Conservation (phyloP, 1,284 basidiomycete genomes). For the Phylloporus sp. region DNA sequence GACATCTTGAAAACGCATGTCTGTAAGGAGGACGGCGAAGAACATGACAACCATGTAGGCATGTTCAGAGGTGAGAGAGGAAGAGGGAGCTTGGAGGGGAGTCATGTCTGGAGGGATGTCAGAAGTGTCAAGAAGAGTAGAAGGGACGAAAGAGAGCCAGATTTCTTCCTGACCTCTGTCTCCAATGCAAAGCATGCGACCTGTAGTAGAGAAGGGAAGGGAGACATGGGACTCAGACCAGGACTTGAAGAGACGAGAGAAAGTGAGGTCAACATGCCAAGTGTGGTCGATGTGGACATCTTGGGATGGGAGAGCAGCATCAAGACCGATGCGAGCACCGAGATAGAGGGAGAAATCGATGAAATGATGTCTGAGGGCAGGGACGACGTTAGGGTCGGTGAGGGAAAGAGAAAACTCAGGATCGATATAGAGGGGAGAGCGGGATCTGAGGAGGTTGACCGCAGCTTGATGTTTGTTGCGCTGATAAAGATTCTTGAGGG, state of each 20-base stretch:
- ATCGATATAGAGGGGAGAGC: too few relatives aligned
- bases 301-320: constrained; percentile 9
- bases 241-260: constrained; percentile 2
- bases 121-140: background rate
- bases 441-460: too few relatives aligned
- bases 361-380: constrained; percentile 3
- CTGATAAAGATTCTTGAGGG: too few relatives aligned
- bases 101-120: background rate
- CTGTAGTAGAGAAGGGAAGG: constrained; percentile 1
- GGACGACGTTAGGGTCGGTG: too few relatives aligned
- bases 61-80: background rate
- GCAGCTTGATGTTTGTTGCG: too few relatives aligned
- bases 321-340: constrained; percentile 1
- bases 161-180: constrained; percentile 1
- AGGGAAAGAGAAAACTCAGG: too few relatives aligned
- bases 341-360: constrained; percentile 16
- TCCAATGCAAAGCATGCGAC: too few relatives aligned
- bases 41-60: constrained; percentile 14
- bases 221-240: constrained; percentile 3
- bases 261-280: constrained; percentile 14
- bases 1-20: constrained; percentile 11
- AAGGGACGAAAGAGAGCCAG: constrained; percentile 10
- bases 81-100: background rate
- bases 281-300: background rate
- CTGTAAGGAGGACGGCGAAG: constrained; percentile 3